phyloP scores from a whole-genome alignment of 345 rosid genomes.

The Eucalyptus tenuipes region DNA sequence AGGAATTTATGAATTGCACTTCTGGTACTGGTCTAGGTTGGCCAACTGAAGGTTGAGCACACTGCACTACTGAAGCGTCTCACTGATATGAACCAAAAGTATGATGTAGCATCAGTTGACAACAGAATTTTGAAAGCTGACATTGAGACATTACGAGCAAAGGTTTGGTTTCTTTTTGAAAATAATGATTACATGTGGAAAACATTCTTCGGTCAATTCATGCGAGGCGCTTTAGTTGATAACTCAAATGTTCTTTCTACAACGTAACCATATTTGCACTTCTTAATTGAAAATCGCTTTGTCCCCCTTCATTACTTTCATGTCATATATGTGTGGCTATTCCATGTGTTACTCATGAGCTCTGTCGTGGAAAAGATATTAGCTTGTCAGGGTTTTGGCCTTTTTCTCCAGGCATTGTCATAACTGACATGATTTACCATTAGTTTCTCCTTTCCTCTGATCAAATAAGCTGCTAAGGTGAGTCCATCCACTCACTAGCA shows the following conservation, averaged over 20 bases:
- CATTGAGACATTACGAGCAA: conserved; percentile 84
- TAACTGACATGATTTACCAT: not conserved
- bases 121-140: conserved; percentile 93
- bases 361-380: not conserved
- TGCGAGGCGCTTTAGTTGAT: not conserved
- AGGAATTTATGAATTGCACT: not conserved
- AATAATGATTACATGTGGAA: not conserved
- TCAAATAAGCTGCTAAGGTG: not conserved
- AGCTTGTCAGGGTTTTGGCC: not conserved
- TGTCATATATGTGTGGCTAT: not conserved
- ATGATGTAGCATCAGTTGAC: conserved; percentile 69
- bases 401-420: not conserved
- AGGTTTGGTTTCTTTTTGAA: conserved; percentile 22
- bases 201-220: not conserved
- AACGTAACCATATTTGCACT: not conserved
- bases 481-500: not conserved
- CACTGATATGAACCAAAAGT: conserved; percentile 62
- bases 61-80: conserved; percentile 55
- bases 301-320: not conserved
- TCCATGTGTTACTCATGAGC: not conserved
- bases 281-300: not conserved
- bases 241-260: not conserved
- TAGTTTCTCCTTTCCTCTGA: not conserved
- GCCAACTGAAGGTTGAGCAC: conserved; percentile 70
- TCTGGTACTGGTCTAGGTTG: conserved; percentile 35